Conservation (phyloP, 1,139 yeast species). For the Martiniozyma asiatica region DNA sequence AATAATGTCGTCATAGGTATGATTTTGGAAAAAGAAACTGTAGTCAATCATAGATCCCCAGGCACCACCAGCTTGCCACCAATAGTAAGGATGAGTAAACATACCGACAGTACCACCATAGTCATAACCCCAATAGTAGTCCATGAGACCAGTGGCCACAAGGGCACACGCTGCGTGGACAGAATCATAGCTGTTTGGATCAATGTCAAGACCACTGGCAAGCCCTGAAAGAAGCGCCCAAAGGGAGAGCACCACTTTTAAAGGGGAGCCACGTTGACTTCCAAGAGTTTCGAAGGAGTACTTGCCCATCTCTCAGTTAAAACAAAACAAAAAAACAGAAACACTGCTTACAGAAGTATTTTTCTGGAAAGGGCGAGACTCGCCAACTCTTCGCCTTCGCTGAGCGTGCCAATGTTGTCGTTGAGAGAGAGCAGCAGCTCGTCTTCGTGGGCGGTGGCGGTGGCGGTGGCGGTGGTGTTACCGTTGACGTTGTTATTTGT, state of each 20-base stretch:
- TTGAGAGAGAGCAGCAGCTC: no score
- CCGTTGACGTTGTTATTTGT: no score
- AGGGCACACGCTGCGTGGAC: conserved; percentile 42
- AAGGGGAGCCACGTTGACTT: no score
- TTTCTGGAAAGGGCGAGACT: no score
- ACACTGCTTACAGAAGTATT: no score
- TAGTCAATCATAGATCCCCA: conserved; percentile 81
- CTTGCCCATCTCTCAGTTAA: no score
- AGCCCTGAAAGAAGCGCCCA: neutral
- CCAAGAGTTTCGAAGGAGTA: no score
- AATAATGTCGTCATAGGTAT: conserved; percentile 48
- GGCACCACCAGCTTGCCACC: conserved; percentile 99
- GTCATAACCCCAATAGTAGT: conserved; percentile 65
- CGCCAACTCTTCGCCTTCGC: no score
- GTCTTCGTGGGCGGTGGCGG: no score
- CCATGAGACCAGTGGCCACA: conserved; percentile 63
- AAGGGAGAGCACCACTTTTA: no score
- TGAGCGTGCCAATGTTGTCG: conserved; percentile 19
- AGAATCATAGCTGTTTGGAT: conserved; percentile 25
- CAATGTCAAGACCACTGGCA: conserved; percentile 18
- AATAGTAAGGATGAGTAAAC: conserved; percentile 80
- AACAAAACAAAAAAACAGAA: neutral
- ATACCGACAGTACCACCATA: conserved; percentile 74
- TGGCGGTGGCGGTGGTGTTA: no score
- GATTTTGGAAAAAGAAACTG: conserved; percentile 60